These are phyloP conservation scores for Colletotrichum acutatum DNA, from an alignment of 2,329 filamentous ascomycete species.

Conservation along the genomic window DNA sequence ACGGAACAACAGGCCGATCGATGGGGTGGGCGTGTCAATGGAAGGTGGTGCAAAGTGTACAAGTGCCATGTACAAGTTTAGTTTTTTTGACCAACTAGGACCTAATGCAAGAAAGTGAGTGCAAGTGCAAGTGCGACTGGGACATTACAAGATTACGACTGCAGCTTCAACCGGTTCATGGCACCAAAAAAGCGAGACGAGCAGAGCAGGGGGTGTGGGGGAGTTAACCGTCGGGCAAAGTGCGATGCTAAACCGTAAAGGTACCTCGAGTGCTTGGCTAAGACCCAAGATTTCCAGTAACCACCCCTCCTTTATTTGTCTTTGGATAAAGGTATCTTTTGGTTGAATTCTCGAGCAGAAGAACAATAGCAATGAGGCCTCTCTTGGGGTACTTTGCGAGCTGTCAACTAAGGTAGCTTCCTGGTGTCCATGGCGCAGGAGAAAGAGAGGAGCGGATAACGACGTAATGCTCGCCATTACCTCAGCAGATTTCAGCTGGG, in stretches of 20 bases:
- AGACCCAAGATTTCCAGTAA: not conserved
- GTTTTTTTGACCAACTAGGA: not conserved
- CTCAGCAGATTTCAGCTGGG: constrained; percentile 22
- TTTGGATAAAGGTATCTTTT: not conserved
- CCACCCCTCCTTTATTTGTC: not conserved
- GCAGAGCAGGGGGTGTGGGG: not conserved
- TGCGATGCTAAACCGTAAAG: not conserved
- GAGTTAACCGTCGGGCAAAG: not conserved
- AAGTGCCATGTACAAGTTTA: not conserved
- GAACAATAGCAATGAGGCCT: not conserved
- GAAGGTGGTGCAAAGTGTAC: not conserved
- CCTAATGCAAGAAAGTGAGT: not conserved
- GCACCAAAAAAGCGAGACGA: not conserved
- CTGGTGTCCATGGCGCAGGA: not conserved
- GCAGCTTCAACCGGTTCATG: constrained; percentile 1
- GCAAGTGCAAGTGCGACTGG: constrained; percentile 8
- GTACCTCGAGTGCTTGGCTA: not conserved
- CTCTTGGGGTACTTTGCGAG: not conserved
- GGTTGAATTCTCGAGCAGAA: not conserved
- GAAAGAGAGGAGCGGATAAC: constrained; percentile 23
- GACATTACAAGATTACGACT: constrained; percentile 3
- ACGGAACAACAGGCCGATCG: not conserved
- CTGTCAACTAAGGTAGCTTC: not conserved
- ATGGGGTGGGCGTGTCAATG: not conserved
- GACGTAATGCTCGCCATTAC: constrained; percentile 31